Evolutionary conservation across 306 rosid genomes (phyloP).

Genomic region (Macrotyloma uniflorum): DNA sequence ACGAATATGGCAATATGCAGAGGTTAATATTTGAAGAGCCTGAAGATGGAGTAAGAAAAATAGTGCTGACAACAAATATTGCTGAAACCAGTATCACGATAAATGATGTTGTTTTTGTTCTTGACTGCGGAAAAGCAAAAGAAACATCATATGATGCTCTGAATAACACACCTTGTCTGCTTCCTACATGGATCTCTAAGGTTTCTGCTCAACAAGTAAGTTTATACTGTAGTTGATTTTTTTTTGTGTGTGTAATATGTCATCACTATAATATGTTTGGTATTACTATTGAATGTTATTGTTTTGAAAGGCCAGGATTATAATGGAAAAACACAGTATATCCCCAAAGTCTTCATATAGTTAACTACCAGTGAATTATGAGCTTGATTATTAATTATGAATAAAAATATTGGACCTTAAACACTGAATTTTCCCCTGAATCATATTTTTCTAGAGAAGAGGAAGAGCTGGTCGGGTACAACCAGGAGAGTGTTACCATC

Average conservation of each 20-base stretch:
- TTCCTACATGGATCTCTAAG: conserved; percentile 98
- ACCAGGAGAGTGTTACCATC: conserved; percentile 91
- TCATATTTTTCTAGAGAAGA: conserved; percentile 70
- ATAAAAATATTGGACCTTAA: conserved; percentile 11
- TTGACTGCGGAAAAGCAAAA: conserved; percentile 99
- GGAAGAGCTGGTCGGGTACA: conserved; percentile 99
- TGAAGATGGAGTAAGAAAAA: conserved; percentile 80
- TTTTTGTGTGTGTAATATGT: conserved; percentile 16
- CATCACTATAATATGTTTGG: background rate
- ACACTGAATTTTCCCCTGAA: conserved; percentile 6
- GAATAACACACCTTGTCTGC: conserved; percentile 97
- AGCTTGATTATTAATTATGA: conserved; percentile 12
- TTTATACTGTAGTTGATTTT: conserved; percentile 49
- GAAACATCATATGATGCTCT: conserved; percentile 97
- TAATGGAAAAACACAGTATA: background rate
- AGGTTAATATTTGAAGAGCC: conserved; percentile 86
- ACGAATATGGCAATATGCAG: conserved; percentile 60
- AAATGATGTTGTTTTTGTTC: conserved; percentile 88
- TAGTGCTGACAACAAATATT: conserved; percentile 95
- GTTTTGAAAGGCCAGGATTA: background rate
- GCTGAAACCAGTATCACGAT: conserved; percentile 98
- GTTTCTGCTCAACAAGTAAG: conserved; percentile 96
- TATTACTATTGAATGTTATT: background rate
- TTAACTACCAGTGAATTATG: conserved; percentile 5
- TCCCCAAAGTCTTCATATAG: background rate